Percentiles rank a stretch among this genome's conserved stretches.
Conservation (phyloP, 352 stramenopile genomes). For the Globisporangium nodosum region DNA sequence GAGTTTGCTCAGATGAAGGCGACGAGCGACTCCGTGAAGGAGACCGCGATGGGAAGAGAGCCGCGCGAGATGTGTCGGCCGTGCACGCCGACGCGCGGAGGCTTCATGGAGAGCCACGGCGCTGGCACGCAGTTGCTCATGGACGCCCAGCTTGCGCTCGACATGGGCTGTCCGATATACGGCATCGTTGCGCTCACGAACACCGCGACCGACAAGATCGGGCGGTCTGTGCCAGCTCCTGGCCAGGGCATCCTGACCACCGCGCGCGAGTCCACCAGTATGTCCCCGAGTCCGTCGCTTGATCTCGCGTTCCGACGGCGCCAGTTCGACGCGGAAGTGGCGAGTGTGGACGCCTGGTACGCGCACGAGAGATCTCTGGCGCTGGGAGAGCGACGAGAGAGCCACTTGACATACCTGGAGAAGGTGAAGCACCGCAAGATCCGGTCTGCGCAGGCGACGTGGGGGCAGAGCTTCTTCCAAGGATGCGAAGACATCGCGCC, state of each 20-base stretch:
- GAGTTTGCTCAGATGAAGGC: conserved; percentile 90
- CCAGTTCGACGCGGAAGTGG: conserved; percentile 72
- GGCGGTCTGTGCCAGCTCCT: conserved; percentile 74
- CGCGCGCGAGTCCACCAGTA: conserved; percentile 42
- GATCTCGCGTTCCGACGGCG: conserved; percentile 67
- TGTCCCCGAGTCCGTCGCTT: conserved; percentile 41
- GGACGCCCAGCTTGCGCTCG: conserved; percentile 80
- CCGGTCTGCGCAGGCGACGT: conserved; percentile 55
- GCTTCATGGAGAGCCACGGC: conserved; percentile 88
- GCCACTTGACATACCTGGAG: conserved; percentile 39
- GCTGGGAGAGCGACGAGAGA: conserved; percentile 21
- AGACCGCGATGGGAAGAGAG: conserved; percentile 67
- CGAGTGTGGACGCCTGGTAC: conserved; percentile 71
- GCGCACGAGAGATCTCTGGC: conserved; percentile 42
- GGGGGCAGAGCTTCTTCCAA: conserved; percentile 63
- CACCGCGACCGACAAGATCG: conserved; percentile 87
- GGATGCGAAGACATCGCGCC: conserved; percentile 61
- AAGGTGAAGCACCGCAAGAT: conserved; percentile 69
- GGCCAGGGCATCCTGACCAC: conserved; percentile 86
- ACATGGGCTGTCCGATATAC: conserved; percentile 87
- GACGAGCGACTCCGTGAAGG: conserved; percentile 82
- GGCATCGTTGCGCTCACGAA: conserved; percentile 75
- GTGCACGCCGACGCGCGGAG: conserved; percentile 68
- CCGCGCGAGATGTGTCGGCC: conserved; percentile 82
- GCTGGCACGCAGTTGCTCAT: conserved; percentile 87